phyloP scores from a whole-genome alignment of 225 moss, liverwort and hornwort genomes.

The Thuidium tamariscinum region DNA sequence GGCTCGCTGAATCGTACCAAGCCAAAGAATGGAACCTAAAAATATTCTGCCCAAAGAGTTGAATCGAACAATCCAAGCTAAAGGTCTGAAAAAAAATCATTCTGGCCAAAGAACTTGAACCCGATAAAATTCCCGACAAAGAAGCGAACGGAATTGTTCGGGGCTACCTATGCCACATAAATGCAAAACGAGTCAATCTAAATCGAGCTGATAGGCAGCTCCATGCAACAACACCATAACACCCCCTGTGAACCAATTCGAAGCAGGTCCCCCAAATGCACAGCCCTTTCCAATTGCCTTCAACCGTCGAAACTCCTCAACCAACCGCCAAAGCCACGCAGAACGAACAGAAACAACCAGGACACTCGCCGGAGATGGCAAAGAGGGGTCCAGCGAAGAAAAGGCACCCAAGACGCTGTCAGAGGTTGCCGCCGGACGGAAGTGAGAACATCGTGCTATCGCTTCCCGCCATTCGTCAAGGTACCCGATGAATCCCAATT shows the following conservation, averaged over 20 bases:
- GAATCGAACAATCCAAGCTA: not conserved
- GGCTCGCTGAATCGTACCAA: not conserved
- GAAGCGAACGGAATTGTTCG: not conserved
- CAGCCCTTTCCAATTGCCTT: not conserved
- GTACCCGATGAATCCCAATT: not conserved
- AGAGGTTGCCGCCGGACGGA: not conserved
- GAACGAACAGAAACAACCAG: not conserved
- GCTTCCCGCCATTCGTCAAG: not conserved
- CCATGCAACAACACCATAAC: not conserved
- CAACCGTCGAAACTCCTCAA: not conserved
- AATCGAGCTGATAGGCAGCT: not conserved
- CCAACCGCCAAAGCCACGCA: not conserved
- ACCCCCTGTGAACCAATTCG: not conserved
- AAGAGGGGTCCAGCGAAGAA: not conserved
- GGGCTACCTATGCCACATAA: not conserved
- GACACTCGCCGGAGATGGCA: not conserved
- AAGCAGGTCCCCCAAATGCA: not conserved
- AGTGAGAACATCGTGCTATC: not conserved
- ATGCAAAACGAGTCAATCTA: not conserved
- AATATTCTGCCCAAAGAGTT: not conserved
- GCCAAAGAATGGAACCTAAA: not conserved
- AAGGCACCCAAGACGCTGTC: not conserved
- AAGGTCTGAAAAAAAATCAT: too few relatives aligned
- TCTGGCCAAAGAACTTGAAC: not conserved
- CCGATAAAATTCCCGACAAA: not conserved